A percentile compares a stretch with the other conserved stretches of the same genome.
Conservation (phyloP, 2,329 filamentous ascomycete species). For the Talaromyces pinophilus region DNA sequence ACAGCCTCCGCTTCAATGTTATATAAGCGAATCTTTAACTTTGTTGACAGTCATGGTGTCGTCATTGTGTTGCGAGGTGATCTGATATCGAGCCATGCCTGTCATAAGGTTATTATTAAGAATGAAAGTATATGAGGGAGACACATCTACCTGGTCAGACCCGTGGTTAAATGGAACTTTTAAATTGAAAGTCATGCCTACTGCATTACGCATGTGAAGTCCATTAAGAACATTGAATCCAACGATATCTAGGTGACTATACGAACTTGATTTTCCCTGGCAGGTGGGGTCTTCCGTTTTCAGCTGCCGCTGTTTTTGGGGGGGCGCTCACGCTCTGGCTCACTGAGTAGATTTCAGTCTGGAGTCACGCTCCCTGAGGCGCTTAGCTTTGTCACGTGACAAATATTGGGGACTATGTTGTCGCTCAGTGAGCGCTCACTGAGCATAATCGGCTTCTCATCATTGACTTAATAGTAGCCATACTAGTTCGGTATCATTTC, state of each 20-base stretch:
- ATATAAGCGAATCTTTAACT: not conserved
- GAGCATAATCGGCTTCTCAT: too few relatives aligned
- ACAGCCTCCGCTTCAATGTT: not conserved
- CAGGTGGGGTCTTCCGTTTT: too few relatives aligned
- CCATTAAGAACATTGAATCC: not conserved
- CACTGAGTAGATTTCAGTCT: too few relatives aligned
- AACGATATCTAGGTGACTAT: not conserved
- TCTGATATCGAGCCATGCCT: not conserved
- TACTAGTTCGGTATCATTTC: too few relatives aligned
- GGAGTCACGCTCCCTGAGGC: too few relatives aligned
- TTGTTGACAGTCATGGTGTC: slow-evolving; percentile 28
- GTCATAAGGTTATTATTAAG: not conserved
- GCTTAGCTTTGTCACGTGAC: too few relatives aligned
- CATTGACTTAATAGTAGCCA: too few relatives aligned
- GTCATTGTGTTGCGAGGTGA: slow-evolving; percentile 29
- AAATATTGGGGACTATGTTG: too few relatives aligned
- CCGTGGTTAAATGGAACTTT: not conserved
- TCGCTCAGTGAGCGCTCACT: too few relatives aligned
- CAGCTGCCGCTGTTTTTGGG: too few relatives aligned
- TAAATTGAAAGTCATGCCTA: not conserved
- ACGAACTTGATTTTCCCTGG: too few relatives aligned
- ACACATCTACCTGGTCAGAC: not conserved
- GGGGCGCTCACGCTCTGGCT: too few relatives aligned
- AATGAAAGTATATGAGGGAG: not conserved
- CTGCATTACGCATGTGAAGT: not conserved